Conservation (phyloP, 192 early-diverging fungal genomes). For the Linnemannia zychae region DNA sequence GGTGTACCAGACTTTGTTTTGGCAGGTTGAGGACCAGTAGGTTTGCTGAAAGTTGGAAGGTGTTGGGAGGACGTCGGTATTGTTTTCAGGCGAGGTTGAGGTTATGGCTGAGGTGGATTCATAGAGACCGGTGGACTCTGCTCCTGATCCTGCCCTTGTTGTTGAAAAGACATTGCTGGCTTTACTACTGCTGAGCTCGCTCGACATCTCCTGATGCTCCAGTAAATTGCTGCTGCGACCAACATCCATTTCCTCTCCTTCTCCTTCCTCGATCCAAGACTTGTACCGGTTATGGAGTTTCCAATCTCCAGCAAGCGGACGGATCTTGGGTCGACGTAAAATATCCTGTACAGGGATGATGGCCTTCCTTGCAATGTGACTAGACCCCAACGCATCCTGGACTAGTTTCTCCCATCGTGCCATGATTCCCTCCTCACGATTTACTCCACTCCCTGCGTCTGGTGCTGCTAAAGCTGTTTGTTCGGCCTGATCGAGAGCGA, state of each 20-base stretch:
- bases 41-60: slow-evolving; percentile 14
- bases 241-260: not conserved
- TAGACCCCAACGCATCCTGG: slow-evolving; percentile 29
- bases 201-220: slow-evolving; percentile 26
- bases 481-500: slow-evolving; percentile 12
- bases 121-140: not conserved
- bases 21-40: slow-evolving; percentile 50
- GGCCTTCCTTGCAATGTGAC: slow-evolving; percentile 54
- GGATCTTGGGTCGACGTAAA: slow-evolving; percentile 53
- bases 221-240: not conserved
- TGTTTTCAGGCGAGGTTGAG: not conserved
- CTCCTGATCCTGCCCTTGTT: not conserved
- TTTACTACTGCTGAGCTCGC: not conserved
- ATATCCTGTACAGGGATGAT: slow-evolving; percentile 57
- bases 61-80: slow-evolving; percentile 17
- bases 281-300: slow-evolving; percentile 49
- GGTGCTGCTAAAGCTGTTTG: not conserved
- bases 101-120: not conserved
- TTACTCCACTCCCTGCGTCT: too few relatives aligned
- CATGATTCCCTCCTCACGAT: slow-evolving; percentile 18
- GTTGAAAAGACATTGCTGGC: not conserved
- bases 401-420: slow-evolving; percentile 26
- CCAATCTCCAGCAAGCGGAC: slow-evolving; percentile 55
- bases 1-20: slow-evolving; percentile 53
- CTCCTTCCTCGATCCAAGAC: slow-evolving; percentile 35